Percentiles rank a stretch among this genome's conserved stretches.
Conservation (phyloP, 768 basidiomycete genomes). For the Cystofilobasidium bisporidii region DNA sequence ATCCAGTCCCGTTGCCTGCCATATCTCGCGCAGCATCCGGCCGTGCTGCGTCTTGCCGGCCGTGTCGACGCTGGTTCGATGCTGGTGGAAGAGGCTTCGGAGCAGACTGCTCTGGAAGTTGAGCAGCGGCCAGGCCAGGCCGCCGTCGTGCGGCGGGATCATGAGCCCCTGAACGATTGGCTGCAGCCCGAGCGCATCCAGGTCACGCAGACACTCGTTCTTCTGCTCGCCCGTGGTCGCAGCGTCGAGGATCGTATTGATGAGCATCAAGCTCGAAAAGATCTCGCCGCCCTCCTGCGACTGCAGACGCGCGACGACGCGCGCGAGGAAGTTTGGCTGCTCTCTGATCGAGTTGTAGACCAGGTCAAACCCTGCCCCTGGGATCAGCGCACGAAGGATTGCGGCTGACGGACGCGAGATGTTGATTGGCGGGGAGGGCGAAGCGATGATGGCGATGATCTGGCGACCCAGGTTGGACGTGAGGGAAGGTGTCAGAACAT, state of each 20-base stretch:
- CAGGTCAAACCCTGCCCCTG: slow-evolving; percentile 40
- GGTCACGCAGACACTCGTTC: slow-evolving; percentile 65
- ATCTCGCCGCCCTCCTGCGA: slow-evolving; percentile 51
- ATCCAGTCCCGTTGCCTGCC: slow-evolving; percentile 55
- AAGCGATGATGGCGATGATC: slow-evolving; percentile 61
- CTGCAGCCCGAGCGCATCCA: slow-evolving; percentile 66
- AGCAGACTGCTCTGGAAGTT: slow-evolving; percentile 77
- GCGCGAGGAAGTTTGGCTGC: slow-evolving; percentile 41
- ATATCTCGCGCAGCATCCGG: slow-evolving; percentile 55
- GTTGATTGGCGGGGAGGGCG: slow-evolving; percentile 67
- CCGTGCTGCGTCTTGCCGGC: slow-evolving; percentile 19
- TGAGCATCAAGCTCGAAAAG: slow-evolving; percentile 65
- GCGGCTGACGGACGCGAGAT: slow-evolving; percentile 84
- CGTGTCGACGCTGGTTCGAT: slow-evolving; percentile 65
- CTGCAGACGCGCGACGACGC: slow-evolving; percentile 9
- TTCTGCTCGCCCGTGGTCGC: slow-evolving; percentile 60
- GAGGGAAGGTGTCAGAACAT: background rate
- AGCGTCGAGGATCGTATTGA: slow-evolving; percentile 72
- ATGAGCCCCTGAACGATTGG: slow-evolving; percentile 60
- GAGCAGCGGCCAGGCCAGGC: slow-evolving; percentile 69
- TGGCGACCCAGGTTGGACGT: slow-evolving; percentile 28
- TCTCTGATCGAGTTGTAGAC: slow-evolving; percentile 75
- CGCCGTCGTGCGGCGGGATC: slow-evolving; percentile 69
- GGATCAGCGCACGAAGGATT: slow-evolving; percentile 53
- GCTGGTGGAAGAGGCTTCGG: slow-evolving; percentile 67